phyloP scores from a whole-genome alignment of 306 rosid genomes.

The Mimosa pudica region DNA sequence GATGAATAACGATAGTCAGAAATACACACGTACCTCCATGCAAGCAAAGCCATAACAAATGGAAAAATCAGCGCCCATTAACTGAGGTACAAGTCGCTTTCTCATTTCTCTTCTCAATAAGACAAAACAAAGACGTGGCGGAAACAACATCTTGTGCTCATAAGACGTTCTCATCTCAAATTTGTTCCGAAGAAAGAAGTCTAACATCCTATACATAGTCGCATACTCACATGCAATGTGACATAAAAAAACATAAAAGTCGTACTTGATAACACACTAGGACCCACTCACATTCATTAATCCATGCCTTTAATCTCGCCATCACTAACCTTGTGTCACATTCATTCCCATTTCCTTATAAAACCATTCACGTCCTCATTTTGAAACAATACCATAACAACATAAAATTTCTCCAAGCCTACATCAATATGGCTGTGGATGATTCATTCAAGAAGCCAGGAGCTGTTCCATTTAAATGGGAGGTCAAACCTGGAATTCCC shows the following conservation, averaged over 20 bases:
- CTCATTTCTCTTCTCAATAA: slow-evolving; percentile 24
- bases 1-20: not conserved
- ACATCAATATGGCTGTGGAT: slow-evolving; percentile 46
- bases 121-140: not conserved
- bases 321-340: slow-evolving; percentile 11
- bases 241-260: slow-evolving; percentile 10
- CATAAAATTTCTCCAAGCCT: not conserved
- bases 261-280: slow-evolving; percentile 30
- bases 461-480: slow-evolving; percentile 93
- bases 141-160: slow-evolving; percentile 20
- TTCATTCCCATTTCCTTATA: slow-evolving; percentile 7
- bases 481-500: slow-evolving; percentile 90
- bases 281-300: slow-evolving; percentile 42
- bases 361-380: slow-evolving; percentile 4
- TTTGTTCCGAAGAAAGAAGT: slow-evolving; percentile 6
- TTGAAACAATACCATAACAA: not conserved
- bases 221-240: slow-evolving; percentile 39
- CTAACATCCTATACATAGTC: slow-evolving; percentile 15
- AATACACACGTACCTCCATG: not conserved
- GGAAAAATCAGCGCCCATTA: slow-evolving; percentile 33
- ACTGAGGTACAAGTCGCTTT: slow-evolving; percentile 26
- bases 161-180: slow-evolving; percentile 31
- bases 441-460: slow-evolving; percentile 72
- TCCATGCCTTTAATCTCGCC: slow-evolving; percentile 81
- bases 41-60: not conserved